phyloP scores from a whole-genome alignment of 768 basidiomycete genomes.

The Lactarius sp. region DNA sequence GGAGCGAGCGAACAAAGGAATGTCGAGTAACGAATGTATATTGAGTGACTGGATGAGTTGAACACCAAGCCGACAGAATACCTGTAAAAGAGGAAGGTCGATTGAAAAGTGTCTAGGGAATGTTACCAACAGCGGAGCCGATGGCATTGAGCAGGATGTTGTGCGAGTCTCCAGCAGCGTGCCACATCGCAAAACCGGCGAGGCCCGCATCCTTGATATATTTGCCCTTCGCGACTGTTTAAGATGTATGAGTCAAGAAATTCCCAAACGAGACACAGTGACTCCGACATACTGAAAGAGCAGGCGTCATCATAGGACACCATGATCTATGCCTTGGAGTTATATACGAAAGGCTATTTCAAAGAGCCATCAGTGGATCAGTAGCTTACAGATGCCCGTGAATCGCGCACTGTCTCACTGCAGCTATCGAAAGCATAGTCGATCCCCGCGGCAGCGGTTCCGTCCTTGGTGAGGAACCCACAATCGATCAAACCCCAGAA shows the following conservation, averaged over 20 bases:
- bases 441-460: constrained; percentile 37
- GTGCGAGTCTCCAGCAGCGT: constrained; percentile 40
- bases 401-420: constrained; percentile 61
- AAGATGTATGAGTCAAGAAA: not conserved
- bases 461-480: constrained; percentile 12
- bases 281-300: constrained; percentile 40
- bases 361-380: not conserved
- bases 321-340: constrained; percentile 46
- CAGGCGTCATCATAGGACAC: constrained; percentile 61
- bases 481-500: constrained; percentile 21
- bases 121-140: not conserved
- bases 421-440: constrained; percentile 55
- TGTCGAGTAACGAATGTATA: too few species aligned
- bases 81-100: not conserved
- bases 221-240: constrained; percentile 38
- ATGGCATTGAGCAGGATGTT: constrained; percentile 35
- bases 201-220: constrained; percentile 36
- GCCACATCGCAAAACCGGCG: constrained; percentile 42
- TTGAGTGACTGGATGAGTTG: not conserved
- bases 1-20: too few species aligned
- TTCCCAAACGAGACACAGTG: not conserved
- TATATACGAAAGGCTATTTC: constrained; percentile 64
- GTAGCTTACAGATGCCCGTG: not conserved
- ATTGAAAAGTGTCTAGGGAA: not conserved
- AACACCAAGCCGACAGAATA: not conserved